Base-by-base conservation (phyloP, 768 basidiomycete genomes). In the Hericium erinaceus region DNA sequence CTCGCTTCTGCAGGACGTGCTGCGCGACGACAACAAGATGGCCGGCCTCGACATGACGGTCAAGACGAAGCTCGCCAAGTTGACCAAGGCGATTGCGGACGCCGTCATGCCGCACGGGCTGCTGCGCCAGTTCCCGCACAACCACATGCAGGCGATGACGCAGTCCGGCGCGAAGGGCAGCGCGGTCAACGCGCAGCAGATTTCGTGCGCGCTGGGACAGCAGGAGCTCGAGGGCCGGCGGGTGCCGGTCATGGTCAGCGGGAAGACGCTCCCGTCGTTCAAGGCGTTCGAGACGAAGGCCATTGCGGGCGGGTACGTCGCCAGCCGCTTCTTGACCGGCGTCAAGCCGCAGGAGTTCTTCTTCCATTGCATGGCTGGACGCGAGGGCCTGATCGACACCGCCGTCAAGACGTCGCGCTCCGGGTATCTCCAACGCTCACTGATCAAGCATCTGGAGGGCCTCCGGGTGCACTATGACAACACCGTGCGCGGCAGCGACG, bases 341-440 rank as follows among this genome's bases (percentile, higher is more conserved):
- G 85, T 99, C 70, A 91, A 89, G 64, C 97, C 97, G 0, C 97
- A 99, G 69, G 97, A 99, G 70, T 99, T 98, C 74, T 99, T 97
- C 75, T 99, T 99, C 80, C 97, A 99, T 74, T 98, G 97, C 69
- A 99, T 99, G 97, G 97, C 97, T 58, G 97, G 97, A 54, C 84
- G 97, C 64, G 97, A 99, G 75, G 97, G 97, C 67, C 80, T 99
- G 40, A 99, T 99, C 66, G 97, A 99, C 67, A 99, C 97, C 5
- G 97, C 97, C 39, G 95, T 99, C 69, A 99, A 99, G 75, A 99
- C 97, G 4, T 92, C 89, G 61, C 93, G 97, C 56, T 98, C 97
- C 4, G 97, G 97, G 18, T 99, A 99, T 71, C 81, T 99, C 18
- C 97, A 99, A 70, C 84, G 97, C 50, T 98, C 97, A 74, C 77